phyloP scores from a whole-genome alignment of 73 alveolate genomes.

The Uronychia setigera region DNA sequence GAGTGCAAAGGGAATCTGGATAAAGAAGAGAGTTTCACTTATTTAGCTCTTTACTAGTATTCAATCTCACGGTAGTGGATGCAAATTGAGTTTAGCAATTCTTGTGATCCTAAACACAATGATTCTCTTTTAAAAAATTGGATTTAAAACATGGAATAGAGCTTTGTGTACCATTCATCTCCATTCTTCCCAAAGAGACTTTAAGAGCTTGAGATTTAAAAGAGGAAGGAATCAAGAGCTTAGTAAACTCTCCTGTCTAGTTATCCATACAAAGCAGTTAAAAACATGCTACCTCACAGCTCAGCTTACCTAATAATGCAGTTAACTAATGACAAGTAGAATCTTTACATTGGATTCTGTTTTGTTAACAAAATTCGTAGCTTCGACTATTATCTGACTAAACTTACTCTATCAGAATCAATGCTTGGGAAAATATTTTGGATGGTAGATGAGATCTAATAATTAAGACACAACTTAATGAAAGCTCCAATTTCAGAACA shows the following conservation, averaged over 20 bases:
- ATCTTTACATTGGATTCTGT: constrained; percentile 79
- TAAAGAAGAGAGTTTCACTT: constrained; percentile 38
- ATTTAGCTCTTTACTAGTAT: constrained; percentile 42
- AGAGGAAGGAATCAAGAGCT: constrained; percentile 36
- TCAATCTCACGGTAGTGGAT: constrained; percentile 41
- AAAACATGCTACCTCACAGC: constrained; percentile 77
- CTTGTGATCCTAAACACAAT: constrained; percentile 43
- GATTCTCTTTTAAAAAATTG: constrained; percentile 39
- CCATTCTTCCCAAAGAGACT: constrained; percentile 45
- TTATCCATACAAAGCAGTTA: constrained; percentile 64
- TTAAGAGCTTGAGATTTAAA: constrained; percentile 1
- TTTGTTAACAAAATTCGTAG: constrained; percentile 59
- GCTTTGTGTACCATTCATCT: constrained; percentile 22
- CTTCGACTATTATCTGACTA: constrained; percentile 71
- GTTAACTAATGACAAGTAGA: constrained; percentile 78
- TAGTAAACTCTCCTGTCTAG: constrained; percentile 20
- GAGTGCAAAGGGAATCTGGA: constrained; percentile 47
- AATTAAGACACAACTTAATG: constrained; percentile 61
- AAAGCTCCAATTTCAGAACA: constrained; percentile 90
- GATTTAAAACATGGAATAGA: constrained; percentile 9
- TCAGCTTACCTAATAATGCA: constrained; percentile 78
- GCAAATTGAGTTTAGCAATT: constrained; percentile 19
- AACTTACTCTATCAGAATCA: constrained; percentile 69
- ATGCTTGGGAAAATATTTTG: constrained; percentile 63
- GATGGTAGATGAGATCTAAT: constrained; percentile 74